Percentiles rank a stretch among this genome's conserved stretches.
These are phyloP conservation scores for Viola pubescens DNA, from an alignment of 441 rosid genomes.

Conservation along the genomic window DNA sequence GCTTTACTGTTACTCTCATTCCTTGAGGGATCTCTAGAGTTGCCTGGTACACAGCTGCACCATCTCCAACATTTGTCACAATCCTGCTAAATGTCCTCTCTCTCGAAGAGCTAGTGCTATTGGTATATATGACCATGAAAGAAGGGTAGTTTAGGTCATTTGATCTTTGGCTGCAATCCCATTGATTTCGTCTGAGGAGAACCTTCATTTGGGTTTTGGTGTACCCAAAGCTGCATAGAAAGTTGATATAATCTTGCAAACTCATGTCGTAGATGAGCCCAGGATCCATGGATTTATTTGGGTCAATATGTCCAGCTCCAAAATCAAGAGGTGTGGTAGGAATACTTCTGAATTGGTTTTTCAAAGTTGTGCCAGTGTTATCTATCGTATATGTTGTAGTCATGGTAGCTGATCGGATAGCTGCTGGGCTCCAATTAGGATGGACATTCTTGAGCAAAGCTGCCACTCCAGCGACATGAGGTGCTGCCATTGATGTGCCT, in stretches of 20 bases:
- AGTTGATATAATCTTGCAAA: constrained; percentile 45
- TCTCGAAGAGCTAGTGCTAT: constrained; percentile 11
- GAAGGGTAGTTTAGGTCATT: constrained; percentile 64
- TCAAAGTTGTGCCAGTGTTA: constrained; percentile 22
- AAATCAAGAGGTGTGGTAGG: constrained; percentile 43
- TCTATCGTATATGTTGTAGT: constrained; percentile 51
- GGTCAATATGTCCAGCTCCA: constrained; percentile 61
- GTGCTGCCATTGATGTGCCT: constrained; percentile 91
- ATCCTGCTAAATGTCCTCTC: constrained; percentile 38
- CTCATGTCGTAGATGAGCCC: constrained; percentile 57
- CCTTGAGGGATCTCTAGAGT: constrained; percentile 10
- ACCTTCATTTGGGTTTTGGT: constrained; percentile 28
- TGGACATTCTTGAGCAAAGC: constrained; percentile 59
- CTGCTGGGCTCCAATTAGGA: constrained; percentile 67
- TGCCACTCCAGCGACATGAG: constrained; percentile 82
- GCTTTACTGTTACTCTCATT: constrained; percentile 25
- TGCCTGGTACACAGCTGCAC: constrained; percentile 22
- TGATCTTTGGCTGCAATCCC: constrained; percentile 32
- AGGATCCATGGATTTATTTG: constrained; percentile 59
- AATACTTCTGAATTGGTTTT: constrained; percentile 25
- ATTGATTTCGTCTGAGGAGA: constrained; percentile 23
- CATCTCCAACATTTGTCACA: constrained; percentile 51
- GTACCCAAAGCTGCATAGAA: constrained; percentile 41
- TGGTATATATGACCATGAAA: constrained; percentile 34
- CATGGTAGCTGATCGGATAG: constrained; percentile 82